phyloP scores from a whole-genome alignment of 768 basidiomycete species.

The Podaxis sp. region DNA sequence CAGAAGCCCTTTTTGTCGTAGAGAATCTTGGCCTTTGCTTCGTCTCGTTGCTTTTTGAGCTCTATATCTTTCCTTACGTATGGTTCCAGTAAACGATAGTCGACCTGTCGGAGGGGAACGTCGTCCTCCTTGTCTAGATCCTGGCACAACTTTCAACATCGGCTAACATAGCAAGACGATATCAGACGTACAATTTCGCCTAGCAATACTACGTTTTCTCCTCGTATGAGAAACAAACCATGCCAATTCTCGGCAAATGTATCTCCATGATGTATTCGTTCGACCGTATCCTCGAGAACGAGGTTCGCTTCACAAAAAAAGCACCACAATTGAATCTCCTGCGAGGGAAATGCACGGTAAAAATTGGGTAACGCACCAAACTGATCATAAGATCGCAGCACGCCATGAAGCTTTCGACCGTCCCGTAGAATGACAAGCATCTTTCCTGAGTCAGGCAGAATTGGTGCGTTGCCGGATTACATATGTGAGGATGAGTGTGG shows the following conservation, averaged over 20 bases:
- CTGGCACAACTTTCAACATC: constrained; percentile 38
- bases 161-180: constrained; percentile 3
- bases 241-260: constrained; percentile 86
- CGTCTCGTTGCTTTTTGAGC: constrained; percentile 77
- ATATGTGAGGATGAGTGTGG: constrained; percentile 17
- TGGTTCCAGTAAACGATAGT: constrained; percentile 66
- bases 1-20: constrained; percentile 88
- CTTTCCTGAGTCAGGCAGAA: constrained; percentile 69
- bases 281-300: constrained; percentile 92
- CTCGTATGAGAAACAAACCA: constrained; percentile 92
- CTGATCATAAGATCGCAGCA: constrained; percentile 96
- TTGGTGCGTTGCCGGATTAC: not conserved
- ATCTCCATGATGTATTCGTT: constrained; percentile 89
- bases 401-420: constrained; percentile 94
- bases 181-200: constrained; percentile 85
- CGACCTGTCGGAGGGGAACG: constrained; percentile 72
- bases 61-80: constrained; percentile 76
- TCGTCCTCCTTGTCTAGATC: constrained; percentile 94
- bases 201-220: constrained; percentile 96
- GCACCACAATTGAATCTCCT: constrained; percentile 2
- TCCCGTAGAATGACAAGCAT: constrained; percentile 97
- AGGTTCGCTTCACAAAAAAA: constrained; percentile 74
- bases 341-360: not conserved
- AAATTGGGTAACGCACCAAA: constrained; percentile 66
- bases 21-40: constrained; percentile 78